Base-by-base conservation (phyloP, 2,329 filamentous ascomycete species). In the Aspergillus sp. region DNA sequence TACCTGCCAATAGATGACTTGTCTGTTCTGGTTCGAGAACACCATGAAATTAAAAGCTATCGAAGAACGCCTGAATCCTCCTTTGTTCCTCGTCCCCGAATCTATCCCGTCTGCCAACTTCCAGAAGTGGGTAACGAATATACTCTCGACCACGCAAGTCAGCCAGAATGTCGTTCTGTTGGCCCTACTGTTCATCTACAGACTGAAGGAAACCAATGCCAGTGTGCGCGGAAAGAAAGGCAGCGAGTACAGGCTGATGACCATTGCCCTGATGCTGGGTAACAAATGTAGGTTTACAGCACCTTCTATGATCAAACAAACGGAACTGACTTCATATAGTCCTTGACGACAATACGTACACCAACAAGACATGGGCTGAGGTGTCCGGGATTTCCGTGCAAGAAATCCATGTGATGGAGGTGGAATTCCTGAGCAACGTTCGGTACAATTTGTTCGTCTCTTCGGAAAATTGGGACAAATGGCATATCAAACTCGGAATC, bases 401-500 rank as follows among this genome's bases (percentile, higher is more conserved):
- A 55, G 94, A 99, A 72, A 96, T 99, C 47, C 94, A 99, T 70
- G 88, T 97, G 42, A 99, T 99, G 94, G 94, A 99, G 71, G 94
- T 99, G n/a, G 94, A 99, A 71, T 99, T 99, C 64, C 78, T 99
- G 58, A 97, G 93, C 78, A 97, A 97, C 72, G 96, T 99, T 87
- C 86, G 93, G 65, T 99, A 97, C 74, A 91, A 90, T 63, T 78
- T 99, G 6, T 86, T 93, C 68, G 91, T 90, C 3, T 95, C 92
- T 3, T 87, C 91, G 67, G 81, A 85, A 49, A 84, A 96, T 69
- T 99, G 94, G 94, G 81, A 85, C 45, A 82, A 86, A 49, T 97
- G 94, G 94, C 86, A 97, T 64, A 77, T 80, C 56, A 91, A 91
- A 70, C 78, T 97, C 50, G 83, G 88, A 48, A 88, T 87, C 60